These are phyloP conservation scores for Aegilops bicornis DNA, from an alignment of 176 grass and related monocot species.

Conservation along the genomic window DNA sequence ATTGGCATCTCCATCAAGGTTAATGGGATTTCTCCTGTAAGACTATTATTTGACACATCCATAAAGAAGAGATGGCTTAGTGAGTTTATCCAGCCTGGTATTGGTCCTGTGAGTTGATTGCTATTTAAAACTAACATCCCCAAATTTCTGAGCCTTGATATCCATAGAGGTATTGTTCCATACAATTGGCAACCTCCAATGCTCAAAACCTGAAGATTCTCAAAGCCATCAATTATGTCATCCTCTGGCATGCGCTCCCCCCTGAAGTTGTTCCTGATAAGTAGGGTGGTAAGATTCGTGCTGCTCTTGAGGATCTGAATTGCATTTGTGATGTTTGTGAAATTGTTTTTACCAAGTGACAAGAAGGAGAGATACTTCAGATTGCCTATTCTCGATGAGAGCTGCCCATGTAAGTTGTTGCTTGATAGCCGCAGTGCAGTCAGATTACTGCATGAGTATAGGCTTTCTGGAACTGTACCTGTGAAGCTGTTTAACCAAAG, in stretches of 20 bases:
- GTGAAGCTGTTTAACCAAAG: neutral
- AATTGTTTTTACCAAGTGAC: neutral
- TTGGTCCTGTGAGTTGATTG: conserved; percentile 21
- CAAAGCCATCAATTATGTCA: neutral
- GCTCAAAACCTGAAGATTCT: neutral
- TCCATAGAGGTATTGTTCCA: conserved; percentile 30
- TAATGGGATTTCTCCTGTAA: conserved; percentile 4
- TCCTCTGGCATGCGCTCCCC: conserved; percentile 14
- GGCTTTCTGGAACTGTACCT: neutral
- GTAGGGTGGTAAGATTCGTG: neutral
- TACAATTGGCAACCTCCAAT: neutral
- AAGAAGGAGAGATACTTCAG: neutral
- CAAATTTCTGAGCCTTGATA: conserved; percentile 1
- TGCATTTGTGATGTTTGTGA: neutral
- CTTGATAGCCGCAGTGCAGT: neutral
- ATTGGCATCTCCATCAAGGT: neutral
- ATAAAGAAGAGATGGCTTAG: neutral
- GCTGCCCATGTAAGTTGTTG: neutral
- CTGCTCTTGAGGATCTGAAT: conserved; percentile 7
- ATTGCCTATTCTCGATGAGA: neutral
- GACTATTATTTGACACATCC: conserved; percentile 7
- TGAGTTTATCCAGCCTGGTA: conserved; percentile 21
- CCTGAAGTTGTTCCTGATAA: neutral
- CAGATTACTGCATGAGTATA: neutral
- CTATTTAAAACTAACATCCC: neutral